phyloP scores from a whole-genome alignment of 371 early-diverging fungal genomes.

The Mortierella polycephala region DNA sequence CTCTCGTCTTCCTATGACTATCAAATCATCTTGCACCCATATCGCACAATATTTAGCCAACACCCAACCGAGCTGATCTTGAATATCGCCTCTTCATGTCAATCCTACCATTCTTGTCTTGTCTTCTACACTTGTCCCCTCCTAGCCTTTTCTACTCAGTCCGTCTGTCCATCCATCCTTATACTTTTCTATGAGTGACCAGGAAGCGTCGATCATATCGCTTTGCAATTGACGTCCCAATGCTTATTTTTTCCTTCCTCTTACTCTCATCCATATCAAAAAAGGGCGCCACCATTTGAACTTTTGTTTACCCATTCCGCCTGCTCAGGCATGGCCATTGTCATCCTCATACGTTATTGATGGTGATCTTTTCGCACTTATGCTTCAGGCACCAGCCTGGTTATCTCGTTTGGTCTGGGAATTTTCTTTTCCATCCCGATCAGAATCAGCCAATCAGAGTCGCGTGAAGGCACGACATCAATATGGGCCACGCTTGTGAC shows the following conservation, averaged over 20 bases:
- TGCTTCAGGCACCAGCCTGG: background rate
- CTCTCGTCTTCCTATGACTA: background rate
- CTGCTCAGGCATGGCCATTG: background rate
- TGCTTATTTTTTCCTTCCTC: background rate
- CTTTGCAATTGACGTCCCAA: too few species aligned
- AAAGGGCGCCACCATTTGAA: too few species aligned
- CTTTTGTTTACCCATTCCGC: background rate
- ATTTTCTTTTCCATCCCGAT: background rate
- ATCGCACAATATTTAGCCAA: constrained; percentile 19
- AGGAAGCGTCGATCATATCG: too few species aligned
- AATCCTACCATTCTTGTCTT: background rate
- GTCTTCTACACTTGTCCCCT: background rate
- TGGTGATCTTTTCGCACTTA: background rate
- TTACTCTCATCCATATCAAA: too few species aligned
- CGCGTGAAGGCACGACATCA: constrained; percentile 12
- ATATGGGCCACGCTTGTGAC: background rate
- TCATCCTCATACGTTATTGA: background rate
- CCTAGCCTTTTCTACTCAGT: background rate
- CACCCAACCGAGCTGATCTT: constrained; percentile 7
- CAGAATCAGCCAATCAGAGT: constrained; percentile 5
- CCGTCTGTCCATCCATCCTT: too few species aligned
- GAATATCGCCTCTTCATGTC: constrained; percentile 1
- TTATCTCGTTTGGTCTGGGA: too few species aligned
- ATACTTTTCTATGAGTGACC: too few species aligned
- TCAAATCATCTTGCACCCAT: constrained; percentile 29